Conservation (phyloP, 208 protist genomes). For the Leishmania amazonensis region DNA sequence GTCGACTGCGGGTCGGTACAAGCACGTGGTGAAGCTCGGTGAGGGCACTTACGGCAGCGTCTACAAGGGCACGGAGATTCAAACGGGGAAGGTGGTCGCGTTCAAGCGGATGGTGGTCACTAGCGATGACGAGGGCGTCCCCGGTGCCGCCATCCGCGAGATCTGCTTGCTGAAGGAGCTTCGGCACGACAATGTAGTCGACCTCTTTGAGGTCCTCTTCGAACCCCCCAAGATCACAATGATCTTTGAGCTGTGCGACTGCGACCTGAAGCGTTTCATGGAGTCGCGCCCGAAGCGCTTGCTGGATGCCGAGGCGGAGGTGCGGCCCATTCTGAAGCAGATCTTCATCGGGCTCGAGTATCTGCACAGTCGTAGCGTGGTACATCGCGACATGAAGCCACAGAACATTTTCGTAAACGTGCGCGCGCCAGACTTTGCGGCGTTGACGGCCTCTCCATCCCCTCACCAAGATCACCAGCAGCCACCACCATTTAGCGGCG, state of each 20-base stretch:
- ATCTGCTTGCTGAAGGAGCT: constrained; percentile 95
- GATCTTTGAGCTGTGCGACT: constrained; percentile 97
- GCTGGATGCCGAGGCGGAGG: constrained; percentile 52
- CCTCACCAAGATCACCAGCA: constrained; percentile 1
- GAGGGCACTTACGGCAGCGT: constrained; percentile 98
- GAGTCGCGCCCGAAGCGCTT: constrained; percentile 53
- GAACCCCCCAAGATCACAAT: constrained; percentile 96
- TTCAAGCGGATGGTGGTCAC: constrained; percentile 90
- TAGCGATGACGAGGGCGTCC: constrained; percentile 90
- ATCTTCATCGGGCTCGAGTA: constrained; percentile 78
- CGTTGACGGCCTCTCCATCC: constrained; percentile 23
- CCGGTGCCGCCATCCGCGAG: constrained; percentile 91
- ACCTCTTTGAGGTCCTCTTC: constrained; percentile 96
- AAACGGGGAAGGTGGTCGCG: constrained; percentile 77
- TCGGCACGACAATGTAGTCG: constrained; percentile 93
- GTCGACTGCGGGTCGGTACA: constrained; percentile 83
- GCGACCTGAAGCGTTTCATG: constrained; percentile 97
- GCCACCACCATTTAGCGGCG: not conserved
- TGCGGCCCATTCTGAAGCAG: constrained; percentile 76
- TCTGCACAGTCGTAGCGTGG: constrained; percentile 74
- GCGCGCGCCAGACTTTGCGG: constrained; percentile 34
- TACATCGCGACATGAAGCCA: constrained; percentile 92
- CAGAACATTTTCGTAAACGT: constrained; percentile 90
- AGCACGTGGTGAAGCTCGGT: constrained; percentile 96
- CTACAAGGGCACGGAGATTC: constrained; percentile 94